Base-by-base conservation (phyloP, 192 early-diverging fungal species). In the Mycoemilia scoparia region DNA sequence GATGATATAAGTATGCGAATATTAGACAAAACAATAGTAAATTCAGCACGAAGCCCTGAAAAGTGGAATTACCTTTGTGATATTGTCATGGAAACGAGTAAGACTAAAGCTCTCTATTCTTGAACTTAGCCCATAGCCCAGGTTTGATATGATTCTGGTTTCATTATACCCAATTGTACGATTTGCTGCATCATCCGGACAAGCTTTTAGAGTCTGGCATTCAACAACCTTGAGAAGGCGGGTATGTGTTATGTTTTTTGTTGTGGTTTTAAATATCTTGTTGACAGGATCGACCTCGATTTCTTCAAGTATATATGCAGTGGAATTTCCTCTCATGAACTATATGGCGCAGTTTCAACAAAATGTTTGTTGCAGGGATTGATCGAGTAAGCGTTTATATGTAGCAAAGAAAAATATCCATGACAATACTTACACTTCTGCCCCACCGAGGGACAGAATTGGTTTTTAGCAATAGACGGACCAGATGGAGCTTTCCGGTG, bases 171-270 rank as follows among this genome's bases (percentile, higher is more conserved):
- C 70, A 31, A 68, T 54, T 23, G 90, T 91, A 35, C 54, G 69
- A n/a, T n/a, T n/a, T 37, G 67, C 57, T 10, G 60, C 44, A 39
- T 70, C 47, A 25, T 21, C 26, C 18, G 65, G 62, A 35, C 74
- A 64, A 7, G 64, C 58, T 18, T 43, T 49, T 32, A 81, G 67
- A 16, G 71, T 84, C 57, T 92, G 88, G 25, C 67, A 71, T 58
- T 96, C 93, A 51, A 93, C 86, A 20, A 98, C 75, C 45, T 87
- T 70, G 73, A 96, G 79, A 11, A 90, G 52, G 32, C 91, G 79
- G 19, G 73, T 86, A 55, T 98, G 93, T 36, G 79, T 86, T 26
- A 98, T 55, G 51, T 98, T 98, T 39, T 77, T 73, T 26, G 85
- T 83, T 2, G 67, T 60, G 11, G 84, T 86, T 11, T 70, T 66